Percentiles rank a stretch among this genome's conserved stretches.
These are phyloP conservation scores for Solanum clarkiae DNA, from an alignment of 257 asterid genomes.

Conservation along the genomic window DNA sequence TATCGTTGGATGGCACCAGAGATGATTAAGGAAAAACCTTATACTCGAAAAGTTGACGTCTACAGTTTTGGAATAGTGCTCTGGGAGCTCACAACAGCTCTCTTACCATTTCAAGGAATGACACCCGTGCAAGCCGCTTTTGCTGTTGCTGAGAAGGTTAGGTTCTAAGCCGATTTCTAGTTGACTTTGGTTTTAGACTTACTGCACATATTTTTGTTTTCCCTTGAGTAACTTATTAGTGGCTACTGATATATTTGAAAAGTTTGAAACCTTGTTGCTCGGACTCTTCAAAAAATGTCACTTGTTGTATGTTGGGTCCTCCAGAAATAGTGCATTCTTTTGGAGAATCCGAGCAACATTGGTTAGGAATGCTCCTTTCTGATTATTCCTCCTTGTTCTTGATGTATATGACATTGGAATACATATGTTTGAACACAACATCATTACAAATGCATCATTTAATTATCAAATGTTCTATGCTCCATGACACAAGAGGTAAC, in stretches of 20 bases:
- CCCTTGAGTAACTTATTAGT: not conserved
- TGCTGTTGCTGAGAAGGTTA: constrained; percentile 71
- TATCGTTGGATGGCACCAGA: constrained; percentile 99
- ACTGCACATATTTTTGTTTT: not conserved
- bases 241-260: not conserved
- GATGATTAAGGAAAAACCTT: constrained; percentile 61
- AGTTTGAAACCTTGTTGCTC: not conserved
- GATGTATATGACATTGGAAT: not conserved
- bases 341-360: not conserved
- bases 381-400: not conserved
- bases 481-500: not conserved
- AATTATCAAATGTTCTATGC: not conserved
- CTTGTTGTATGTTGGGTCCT: not conserved
- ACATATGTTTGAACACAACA: not conserved
- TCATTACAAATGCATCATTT: not conserved
- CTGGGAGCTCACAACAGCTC: constrained; percentile 71
- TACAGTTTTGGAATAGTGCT: constrained; percentile 80
- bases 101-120: constrained; percentile 76
- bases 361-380: not conserved
- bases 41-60: constrained; percentile 69
- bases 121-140: constrained; percentile 80
- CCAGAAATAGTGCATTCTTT: not conserved
- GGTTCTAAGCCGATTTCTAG: not conserved
- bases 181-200: not conserved
- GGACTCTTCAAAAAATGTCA: not conserved